Percentiles rank a stretch among this genome's conserved stretches.
These are phyloP conservation scores for Macrotyloma uniflorum DNA, from an alignment of 306 rosid genomes.

Conservation along the genomic window DNA sequence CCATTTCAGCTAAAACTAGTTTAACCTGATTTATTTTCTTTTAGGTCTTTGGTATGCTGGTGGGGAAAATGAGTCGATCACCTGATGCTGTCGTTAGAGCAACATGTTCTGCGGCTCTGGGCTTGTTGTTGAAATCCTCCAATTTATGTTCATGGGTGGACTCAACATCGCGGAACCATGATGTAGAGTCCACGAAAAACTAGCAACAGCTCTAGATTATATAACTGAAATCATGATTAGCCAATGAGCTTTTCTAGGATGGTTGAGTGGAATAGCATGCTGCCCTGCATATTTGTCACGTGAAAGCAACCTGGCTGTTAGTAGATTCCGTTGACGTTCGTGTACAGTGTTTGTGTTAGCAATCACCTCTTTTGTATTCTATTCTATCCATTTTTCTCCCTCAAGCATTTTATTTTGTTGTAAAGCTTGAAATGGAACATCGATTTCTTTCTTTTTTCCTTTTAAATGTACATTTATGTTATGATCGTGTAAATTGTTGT, in stretches of 20 bases:
- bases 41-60: constrained; percentile 78
- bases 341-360: constrained; percentile 36
- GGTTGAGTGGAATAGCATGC: neutral
- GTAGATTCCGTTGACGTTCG: neutral
- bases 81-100: constrained; percentile 87
- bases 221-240: constrained; percentile 4
- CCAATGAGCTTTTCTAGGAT: neutral
- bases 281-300: constrained; percentile 17
- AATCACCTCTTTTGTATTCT: constrained; percentile 19
- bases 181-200: constrained; percentile 35
- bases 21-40: constrained; percentile 35
- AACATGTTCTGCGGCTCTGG: constrained; percentile 82
- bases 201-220: constrained; percentile 5
- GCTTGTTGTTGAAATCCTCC: constrained; percentile 78
- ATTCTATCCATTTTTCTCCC: neutral
- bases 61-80: constrained; percentile 81
- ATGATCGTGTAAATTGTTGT: constrained; percentile 27
- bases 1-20: constrained; percentile 14
- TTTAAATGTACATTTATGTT: constrained; percentile 26
- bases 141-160: constrained; percentile 66
- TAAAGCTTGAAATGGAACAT: constrained; percentile 19
- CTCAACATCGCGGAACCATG: constrained; percentile 47
- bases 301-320: neutral
- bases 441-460: neutral
- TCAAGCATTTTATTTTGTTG: neutral